A percentile compares a stretch with the other conserved stretches of the same genome.
Conservation (phyloP, 352 stramenopile genomes). For the Globisporangium lucens region DNA sequence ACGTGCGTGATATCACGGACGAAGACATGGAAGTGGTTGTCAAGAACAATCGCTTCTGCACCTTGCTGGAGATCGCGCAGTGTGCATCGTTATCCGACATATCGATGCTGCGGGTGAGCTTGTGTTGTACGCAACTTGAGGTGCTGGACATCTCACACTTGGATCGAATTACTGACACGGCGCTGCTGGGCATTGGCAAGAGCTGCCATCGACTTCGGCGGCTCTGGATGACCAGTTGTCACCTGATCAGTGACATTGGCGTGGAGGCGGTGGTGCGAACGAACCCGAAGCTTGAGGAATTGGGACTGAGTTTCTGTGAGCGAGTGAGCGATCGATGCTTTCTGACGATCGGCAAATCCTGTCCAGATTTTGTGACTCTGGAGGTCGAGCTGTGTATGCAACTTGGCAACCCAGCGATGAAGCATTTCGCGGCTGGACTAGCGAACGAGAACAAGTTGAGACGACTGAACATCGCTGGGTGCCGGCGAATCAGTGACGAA, state of each 20-base stretch:
- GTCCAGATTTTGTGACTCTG: constrained; percentile 34
- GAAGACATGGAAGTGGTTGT: constrained; percentile 61
- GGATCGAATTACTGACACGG: constrained; percentile 51
- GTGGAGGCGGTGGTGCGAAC: constrained; percentile 57
- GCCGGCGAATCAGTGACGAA: constrained; percentile 73
- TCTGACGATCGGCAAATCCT: constrained; percentile 44
- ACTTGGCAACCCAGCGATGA: constrained; percentile 48
- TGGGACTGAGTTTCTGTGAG: constrained; percentile 67
- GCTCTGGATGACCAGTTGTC: constrained; percentile 55
- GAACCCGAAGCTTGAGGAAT: constrained; percentile 49
- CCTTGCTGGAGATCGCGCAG: constrained; percentile 32
- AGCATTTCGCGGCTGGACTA: constrained; percentile 46
- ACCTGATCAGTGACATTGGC: constrained; percentile 72
- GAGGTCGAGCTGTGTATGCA: constrained; percentile 71
- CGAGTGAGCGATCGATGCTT: constrained; percentile 64
- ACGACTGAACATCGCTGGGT: constrained; percentile 74
- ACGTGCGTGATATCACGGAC: constrained; percentile 44
- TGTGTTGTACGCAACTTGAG: constrained; percentile 66
- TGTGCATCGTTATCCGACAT: constrained; percentile 43
- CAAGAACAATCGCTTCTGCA: constrained; percentile 52
- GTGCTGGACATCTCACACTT: constrained; percentile 78
- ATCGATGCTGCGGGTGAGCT: constrained; percentile 33
- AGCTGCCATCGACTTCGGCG: constrained; percentile 49
- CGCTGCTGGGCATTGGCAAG: constrained; percentile 44
- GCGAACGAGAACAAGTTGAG: constrained; percentile 47